Evolutionary conservation across 2,329 filamentous ascomycete genomes (phyloP).

Genomic region (Dendryphion nanum): DNA sequence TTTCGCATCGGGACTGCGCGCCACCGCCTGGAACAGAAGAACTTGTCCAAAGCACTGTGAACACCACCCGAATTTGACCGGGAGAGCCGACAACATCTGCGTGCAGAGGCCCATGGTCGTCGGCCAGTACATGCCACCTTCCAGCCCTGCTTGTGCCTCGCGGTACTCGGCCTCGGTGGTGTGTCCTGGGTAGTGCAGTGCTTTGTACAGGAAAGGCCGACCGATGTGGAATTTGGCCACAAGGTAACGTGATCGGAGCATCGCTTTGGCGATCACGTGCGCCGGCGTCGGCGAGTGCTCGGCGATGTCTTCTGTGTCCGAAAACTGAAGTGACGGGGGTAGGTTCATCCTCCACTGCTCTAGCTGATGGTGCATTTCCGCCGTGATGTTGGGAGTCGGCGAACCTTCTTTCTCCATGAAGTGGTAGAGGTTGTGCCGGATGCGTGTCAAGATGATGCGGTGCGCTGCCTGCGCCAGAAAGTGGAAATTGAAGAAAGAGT

Average conservation of each 20-base stretch:
- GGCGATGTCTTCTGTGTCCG: constrained; percentile 25
- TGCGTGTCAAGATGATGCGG: constrained; percentile 55
- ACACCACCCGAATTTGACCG: constrained; percentile 40
- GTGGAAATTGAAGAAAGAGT: constrained; percentile 57
- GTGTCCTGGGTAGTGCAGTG: constrained; percentile 28
- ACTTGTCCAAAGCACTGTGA: constrained; percentile 39
- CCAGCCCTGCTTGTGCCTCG: constrained; percentile 27
- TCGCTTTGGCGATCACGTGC: constrained; percentile 39
- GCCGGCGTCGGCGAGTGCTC: constrained; percentile 32
- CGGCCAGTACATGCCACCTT: constrained; percentile 38
- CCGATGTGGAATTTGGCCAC: constrained; percentile 40
- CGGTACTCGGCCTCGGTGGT: constrained; percentile 32
- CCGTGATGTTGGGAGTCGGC: constrained; percentile 49
- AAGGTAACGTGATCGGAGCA: constrained; percentile 38
- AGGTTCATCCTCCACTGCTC: constrained; percentile 56
- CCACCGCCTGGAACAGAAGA: constrained; percentile 32
- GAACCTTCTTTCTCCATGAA: constrained; percentile 43
- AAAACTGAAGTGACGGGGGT: constrained; percentile 48
- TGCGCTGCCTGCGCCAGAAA: constrained; percentile 58
- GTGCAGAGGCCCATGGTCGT: constrained; percentile 35
- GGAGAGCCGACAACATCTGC: constrained; percentile 36
- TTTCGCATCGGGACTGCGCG: constrained; percentile 25
- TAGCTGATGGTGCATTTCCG: constrained; percentile 55
- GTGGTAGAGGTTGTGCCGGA: constrained; percentile 52
- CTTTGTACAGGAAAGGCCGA: constrained; percentile 39